A percentile compares a stretch with the other conserved stretches of the same genome.
Evolutionary conservation across 1,139 yeast genomes (phyloP).

Genomic region (Keqinozyma sinolaborantium): DNA sequence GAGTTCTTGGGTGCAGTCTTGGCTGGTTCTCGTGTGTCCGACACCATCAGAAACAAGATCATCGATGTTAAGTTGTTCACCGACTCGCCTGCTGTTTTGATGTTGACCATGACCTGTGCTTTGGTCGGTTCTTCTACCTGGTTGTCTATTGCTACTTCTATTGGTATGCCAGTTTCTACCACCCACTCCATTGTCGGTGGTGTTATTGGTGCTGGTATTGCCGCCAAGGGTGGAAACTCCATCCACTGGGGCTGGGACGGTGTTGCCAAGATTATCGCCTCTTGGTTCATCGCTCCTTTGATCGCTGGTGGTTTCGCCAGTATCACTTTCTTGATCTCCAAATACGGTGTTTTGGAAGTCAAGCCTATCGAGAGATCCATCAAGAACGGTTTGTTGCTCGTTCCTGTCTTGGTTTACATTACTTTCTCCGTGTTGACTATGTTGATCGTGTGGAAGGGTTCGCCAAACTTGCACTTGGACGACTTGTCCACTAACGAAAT

Average conservation of each 20-base stretch:
- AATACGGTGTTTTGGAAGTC: constrained; percentile 59
- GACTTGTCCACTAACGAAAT: constrained; percentile 49
- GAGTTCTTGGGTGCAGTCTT: constrained; percentile 75
- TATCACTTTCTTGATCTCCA: constrained; percentile 54
- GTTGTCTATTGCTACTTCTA: constrained; percentile 62
- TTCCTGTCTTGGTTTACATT: constrained; percentile 59
- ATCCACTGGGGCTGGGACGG: constrained; percentile 78
- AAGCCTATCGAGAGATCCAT: constrained; percentile 41
- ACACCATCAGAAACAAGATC: constrained; percentile 63
- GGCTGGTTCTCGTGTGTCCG: constrained; percentile 68
- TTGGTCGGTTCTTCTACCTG: constrained; percentile 72
- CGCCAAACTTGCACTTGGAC: constrained; percentile 59
- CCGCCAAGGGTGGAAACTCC: constrained; percentile 57
- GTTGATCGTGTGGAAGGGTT: constrained; percentile 69
- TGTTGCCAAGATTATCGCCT: constrained; percentile 69
- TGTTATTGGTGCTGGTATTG: constrained; percentile 71
- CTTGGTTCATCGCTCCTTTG: constrained; percentile 80
- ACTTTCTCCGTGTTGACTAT: constrained; percentile 62
- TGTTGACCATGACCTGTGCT: constrained; percentile 77
- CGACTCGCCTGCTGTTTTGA: constrained; percentile 62
- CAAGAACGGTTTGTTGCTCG: constrained; percentile 52
- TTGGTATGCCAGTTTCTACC: constrained; percentile 77
- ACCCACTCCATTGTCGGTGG: constrained; percentile 81
- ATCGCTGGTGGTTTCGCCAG: constrained; percentile 66
- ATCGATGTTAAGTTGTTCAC: constrained; percentile 48